Evolutionary conservation across 371 early-diverging fungal genomes (phyloP).

Genomic region (Rhizopus sp.): DNA sequence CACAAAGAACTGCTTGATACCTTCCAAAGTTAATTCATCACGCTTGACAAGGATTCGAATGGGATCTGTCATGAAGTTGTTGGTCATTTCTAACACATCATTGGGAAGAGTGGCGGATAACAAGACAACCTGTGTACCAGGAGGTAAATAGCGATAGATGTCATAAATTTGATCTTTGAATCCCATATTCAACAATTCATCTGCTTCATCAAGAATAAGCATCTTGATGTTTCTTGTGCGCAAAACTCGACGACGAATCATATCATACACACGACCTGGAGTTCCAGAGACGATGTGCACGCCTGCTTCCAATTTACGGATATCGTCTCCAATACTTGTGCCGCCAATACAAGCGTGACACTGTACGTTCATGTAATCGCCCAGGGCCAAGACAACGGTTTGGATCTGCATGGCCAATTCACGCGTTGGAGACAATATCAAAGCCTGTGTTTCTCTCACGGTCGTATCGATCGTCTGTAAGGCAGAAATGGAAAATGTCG

Average conservation of each 20-base stretch:
- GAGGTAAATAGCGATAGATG: conserved; percentile 93
- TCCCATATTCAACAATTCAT: conserved; percentile 97
- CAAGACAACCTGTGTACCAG: conserved; percentile 96
- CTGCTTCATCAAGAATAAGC: conserved; percentile 99
- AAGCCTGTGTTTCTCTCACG: conserved; percentile 90
- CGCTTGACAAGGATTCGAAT: conserved; percentile 99
- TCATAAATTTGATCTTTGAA: conserved; percentile 99
- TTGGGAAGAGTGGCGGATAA: conserved; percentile 97
- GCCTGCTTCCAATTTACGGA: conserved; percentile 83
- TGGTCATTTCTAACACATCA: conserved; percentile 97
- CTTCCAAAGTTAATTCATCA: conserved; percentile 99
- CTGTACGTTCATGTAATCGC: conserved; percentile 93
- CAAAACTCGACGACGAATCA: conserved; percentile 92
- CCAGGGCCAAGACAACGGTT: conserved; percentile 88
- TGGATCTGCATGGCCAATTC: conserved; percentile 99
- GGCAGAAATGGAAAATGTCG: conserved; percentile 98
- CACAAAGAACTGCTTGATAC: conserved; percentile 99
- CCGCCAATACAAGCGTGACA: conserved; percentile 99
- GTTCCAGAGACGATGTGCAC: conserved; percentile 98
- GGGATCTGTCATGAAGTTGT: conserved; percentile 97
- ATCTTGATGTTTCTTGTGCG: conserved; percentile 92
- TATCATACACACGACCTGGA: conserved; percentile 99
- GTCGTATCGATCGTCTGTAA: conserved; percentile 92
- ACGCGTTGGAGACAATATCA: conserved; percentile 98
- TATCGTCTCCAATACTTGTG: conserved; percentile 90